These are phyloP conservation scores for Wickerhamiella slavikovae DNA, from an alignment of 805 yeast genomes.

Conservation along the genomic window DNA sequence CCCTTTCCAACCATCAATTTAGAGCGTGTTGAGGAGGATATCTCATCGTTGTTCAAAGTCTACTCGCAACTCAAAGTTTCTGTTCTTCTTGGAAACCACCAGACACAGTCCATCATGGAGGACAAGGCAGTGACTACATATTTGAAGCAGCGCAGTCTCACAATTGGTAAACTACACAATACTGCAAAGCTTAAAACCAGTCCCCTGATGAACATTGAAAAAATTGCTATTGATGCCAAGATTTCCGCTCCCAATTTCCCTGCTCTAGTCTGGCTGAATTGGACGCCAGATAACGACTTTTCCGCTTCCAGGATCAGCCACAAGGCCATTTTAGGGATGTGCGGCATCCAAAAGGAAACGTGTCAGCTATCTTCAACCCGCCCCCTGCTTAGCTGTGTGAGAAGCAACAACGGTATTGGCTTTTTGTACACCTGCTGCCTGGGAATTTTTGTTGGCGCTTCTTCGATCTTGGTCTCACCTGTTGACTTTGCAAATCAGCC, in stretches of 20 bases:
- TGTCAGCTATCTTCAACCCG: conserved; percentile 56
- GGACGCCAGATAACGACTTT: conserved; percentile 51
- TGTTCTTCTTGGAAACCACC: conserved; percentile 59
- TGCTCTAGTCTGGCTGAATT: conserved; percentile 45
- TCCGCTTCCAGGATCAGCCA: conserved; percentile 38
- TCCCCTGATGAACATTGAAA: conserved; percentile 12
- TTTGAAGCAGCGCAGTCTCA: conserved; percentile 26
- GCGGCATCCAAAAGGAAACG: conserved; percentile 81
- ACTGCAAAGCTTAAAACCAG: conserved; percentile 34
- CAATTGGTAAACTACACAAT: conserved; percentile 36
- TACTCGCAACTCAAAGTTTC: conserved; percentile 50
- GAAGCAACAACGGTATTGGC: conserved; percentile 72
- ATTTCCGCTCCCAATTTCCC: conserved; percentile 21
- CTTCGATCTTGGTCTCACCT: conserved; percentile 65
- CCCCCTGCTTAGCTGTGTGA: conserved; percentile 68
- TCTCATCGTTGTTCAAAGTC: conserved; percentile 40
- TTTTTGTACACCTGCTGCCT: conserved; percentile 66
- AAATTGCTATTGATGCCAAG: conserved; percentile 10
- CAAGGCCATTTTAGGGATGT: conserved; percentile 45
- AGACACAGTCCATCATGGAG: conserved; percentile 48
- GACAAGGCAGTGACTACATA: conserved; percentile 42
- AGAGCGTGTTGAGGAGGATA: conserved; percentile 50
- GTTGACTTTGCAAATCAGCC: conserved; percentile 62
- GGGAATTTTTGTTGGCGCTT: conserved; percentile 72
- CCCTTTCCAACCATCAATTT: conserved; percentile 57